Evolutionary conservation across 2,329 filamentous ascomycete genomes (phyloP), one percentile per base, ranked within the genome.

Genomic region (Phyllosticta citribraziliensis): DNA sequence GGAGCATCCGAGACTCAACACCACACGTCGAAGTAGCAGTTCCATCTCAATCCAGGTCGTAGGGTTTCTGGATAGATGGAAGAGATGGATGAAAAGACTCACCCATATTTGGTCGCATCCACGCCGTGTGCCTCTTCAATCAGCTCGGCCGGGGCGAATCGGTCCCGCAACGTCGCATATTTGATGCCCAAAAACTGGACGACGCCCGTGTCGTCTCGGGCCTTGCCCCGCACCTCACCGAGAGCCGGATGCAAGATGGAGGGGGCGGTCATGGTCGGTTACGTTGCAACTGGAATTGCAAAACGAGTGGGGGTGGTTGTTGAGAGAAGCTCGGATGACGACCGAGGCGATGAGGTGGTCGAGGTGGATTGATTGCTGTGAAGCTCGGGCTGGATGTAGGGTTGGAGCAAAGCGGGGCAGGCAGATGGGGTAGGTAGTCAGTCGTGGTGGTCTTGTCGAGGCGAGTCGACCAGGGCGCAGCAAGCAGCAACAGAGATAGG

Each of bases 21-120:
- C 27, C 3, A 30, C 27, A 30, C 6, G 27, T 10, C 27, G 2
- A 30, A 30, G 27, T 30, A 30, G 27, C 27, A 30, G 9, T 30
- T 30, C 27, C 27, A 30, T 30, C 27, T 30, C 27, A 30, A 30
- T 10, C 9, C 25, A 5, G 27, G 2, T 5, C 27, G 5, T 30
- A 5, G 27, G 6, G 1, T 17, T 14, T 17, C 30, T 12, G 30
- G 4, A 35, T 40, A 1, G 33, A 25, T 24, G n/a, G n/a, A n/a
- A n/a, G n/a, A n/a, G n/a, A n/a, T n/a, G n/a, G n/a, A n/a, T n/a
- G n/a, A n/a, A n/a, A n/a, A 8, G 19, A 52, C 67, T 35, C 66
- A 74, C 74, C 73, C 74, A 62, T 69, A 71, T 59, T 68, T 70
- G 3, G 72, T 67, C 14, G 72, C 73, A 62, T 76, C 70, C 5